These are phyloP conservation scores for Ramaria rubella DNA, from an alignment of 768 basidiomycete genomes.

Conservation along the genomic window DNA sequence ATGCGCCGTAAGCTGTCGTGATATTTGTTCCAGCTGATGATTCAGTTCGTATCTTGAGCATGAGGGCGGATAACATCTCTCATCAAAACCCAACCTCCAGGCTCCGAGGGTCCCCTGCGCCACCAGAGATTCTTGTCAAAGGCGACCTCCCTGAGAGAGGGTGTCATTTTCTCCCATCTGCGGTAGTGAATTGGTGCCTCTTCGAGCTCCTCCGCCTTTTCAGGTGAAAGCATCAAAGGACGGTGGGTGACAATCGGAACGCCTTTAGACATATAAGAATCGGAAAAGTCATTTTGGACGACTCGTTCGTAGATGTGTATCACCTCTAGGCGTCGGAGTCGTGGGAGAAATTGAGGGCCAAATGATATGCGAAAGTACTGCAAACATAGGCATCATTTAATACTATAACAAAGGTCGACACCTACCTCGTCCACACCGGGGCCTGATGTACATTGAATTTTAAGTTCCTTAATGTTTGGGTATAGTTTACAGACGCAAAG, in stretches of 20 bases:
- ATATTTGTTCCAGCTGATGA: neutral
- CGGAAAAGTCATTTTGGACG: neutral
- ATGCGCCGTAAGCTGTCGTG: too few relatives aligned
- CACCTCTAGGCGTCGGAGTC: constrained; percentile 1
- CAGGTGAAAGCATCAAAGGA: neutral
- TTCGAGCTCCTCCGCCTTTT: neutral
- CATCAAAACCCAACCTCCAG: constrained; percentile 8
- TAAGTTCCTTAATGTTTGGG: constrained; percentile 1
- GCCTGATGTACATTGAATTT: neutral
- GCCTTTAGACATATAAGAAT: neutral
- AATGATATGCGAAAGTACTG: constrained; percentile 9
- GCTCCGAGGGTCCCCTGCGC: constrained; percentile 1
- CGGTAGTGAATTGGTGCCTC: constrained; percentile 8
- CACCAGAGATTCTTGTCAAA: constrained; percentile 7
- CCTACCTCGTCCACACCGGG: constrained; percentile 9
- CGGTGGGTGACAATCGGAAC: neutral
- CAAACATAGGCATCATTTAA: neutral
- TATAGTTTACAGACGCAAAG: constrained; percentile 7
- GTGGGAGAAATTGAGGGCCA: constrained; percentile 7
- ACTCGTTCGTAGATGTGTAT: constrained; percentile 3
- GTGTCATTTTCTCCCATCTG: constrained; percentile 6
- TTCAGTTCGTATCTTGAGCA: neutral
- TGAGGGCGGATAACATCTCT: neutral
- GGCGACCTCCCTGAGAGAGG: constrained; percentile 4
- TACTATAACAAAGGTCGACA: neutral